Conservation (phyloP, 225 moss, liverwort and hornwort genomes). For the Neckera pumila region DNA sequence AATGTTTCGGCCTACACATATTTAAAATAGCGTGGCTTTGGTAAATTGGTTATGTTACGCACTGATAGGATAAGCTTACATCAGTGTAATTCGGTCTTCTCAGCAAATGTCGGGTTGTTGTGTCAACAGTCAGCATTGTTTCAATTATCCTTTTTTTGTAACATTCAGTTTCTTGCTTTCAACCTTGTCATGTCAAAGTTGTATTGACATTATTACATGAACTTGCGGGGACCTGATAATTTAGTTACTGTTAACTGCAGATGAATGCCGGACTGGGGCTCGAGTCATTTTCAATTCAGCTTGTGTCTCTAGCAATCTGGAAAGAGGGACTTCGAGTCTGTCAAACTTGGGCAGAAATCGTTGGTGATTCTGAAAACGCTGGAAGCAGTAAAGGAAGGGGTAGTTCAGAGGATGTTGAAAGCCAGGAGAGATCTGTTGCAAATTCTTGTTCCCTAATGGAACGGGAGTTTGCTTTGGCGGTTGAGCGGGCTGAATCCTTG, state of each 20-base stretch:
- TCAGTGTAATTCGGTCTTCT: neutral
- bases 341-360: slow-evolving; percentile 64
- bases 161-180: neutral
- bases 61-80: neutral
- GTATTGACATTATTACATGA: neutral
- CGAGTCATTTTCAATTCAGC: slow-evolving; percentile 86
- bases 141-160: neutral
- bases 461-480: slow-evolving; percentile 87
- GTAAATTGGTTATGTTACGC: neutral
- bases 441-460: slow-evolving; percentile 75
- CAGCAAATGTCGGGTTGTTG: neutral
- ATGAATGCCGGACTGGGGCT: slow-evolving; percentile 64
- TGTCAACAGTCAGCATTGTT: neutral
- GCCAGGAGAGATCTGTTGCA: slow-evolving; percentile 64
- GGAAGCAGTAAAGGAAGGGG: slow-evolving; percentile 45
- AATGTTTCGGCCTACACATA: neutral
- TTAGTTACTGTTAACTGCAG: slow-evolving; percentile 29
- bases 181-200: neutral
- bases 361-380: slow-evolving; percentile 23
- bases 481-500: slow-evolving; percentile 86
- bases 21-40: neutral
- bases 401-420: slow-evolving; percentile 39
- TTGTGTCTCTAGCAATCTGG: slow-evolving; percentile 92
- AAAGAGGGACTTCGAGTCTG: slow-evolving; percentile 85
- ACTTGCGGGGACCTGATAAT: neutral